A percentile compares a stretch with the other conserved stretches of the same genome.
phyloP scores from a whole-genome alignment of 768 basidiomycete species.

The Lentinula aciculospora region DNA sequence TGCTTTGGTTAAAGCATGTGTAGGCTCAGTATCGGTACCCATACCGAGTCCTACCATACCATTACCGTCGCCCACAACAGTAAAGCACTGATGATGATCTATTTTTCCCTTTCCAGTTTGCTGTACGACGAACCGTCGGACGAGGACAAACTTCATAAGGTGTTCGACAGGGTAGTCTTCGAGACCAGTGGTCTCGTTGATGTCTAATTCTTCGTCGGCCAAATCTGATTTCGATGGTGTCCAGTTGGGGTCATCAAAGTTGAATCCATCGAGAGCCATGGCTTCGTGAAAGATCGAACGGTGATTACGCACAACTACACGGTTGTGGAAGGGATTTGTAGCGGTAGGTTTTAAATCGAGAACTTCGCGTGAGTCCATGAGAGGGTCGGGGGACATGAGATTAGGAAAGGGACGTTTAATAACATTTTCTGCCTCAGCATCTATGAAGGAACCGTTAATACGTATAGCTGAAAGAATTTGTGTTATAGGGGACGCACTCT shows the following conservation, averaged over 20 bases:
- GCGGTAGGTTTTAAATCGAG: slow-evolving; percentile 47
- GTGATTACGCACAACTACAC: slow-evolving; percentile 66
- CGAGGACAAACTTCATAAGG: slow-evolving; percentile 36
- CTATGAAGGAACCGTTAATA: neutral
- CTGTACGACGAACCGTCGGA: slow-evolving; percentile 62
- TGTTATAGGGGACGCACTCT: neutral
- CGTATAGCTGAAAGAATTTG: neutral
- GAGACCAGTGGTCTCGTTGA: slow-evolving; percentile 22
- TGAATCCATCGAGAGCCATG: slow-evolving; percentile 24
- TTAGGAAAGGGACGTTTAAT: slow-evolving; percentile 37
- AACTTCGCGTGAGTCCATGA: slow-evolving; percentile 57
- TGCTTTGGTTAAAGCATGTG: slow-evolving; percentile 53
- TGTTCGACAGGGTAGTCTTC: slow-evolving; percentile 9
- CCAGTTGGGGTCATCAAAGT: slow-evolving; percentile 17
- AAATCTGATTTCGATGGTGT: slow-evolving; percentile 17
- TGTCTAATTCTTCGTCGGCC: slow-evolving; percentile 21
- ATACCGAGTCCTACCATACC: slow-evolving; percentile 82
- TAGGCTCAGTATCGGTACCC: slow-evolving; percentile 61
- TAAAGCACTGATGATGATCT: slow-evolving; percentile 50
- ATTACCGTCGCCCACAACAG: slow-evolving; percentile 77
- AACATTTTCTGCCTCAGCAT: slow-evolving; percentile 8
- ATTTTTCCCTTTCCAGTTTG: slow-evolving; percentile 96
- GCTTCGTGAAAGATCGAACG: slow-evolving; percentile 56
- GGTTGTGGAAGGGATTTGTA: slow-evolving; percentile 51
- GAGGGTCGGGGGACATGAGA: slow-evolving; percentile 56